These are phyloP conservation scores for Xylaria palmicola DNA, from an alignment of 495 filamentous ascomycete species.

Conservation along the genomic window DNA sequence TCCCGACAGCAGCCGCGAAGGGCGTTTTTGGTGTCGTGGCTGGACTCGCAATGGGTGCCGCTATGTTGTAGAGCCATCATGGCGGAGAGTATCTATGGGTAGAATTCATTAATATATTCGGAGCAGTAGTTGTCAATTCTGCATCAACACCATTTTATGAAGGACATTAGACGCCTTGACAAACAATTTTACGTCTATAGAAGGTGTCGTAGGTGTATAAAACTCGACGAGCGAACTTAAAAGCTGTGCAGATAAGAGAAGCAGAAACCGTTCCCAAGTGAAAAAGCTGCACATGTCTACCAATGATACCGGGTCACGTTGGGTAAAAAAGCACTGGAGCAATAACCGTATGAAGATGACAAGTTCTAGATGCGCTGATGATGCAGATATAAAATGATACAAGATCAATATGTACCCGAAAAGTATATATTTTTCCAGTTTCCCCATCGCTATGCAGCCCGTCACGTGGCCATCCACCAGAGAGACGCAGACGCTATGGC, in stretches of 20 bases:
- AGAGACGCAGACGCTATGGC: slow-evolving; percentile 26
- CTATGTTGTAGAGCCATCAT: slow-evolving; percentile 18
- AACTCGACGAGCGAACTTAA: neutral
- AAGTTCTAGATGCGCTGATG: neutral
- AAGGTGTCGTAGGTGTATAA: too few species aligned
- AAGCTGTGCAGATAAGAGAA: too few species aligned
- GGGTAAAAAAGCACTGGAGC: too few species aligned
- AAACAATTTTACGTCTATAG: neutral
- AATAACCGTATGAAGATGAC: too few species aligned
- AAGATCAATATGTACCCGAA: neutral
- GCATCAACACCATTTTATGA: too few species aligned
- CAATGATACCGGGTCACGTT: too few species aligned
- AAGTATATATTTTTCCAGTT: neutral
- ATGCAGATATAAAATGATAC: neutral
- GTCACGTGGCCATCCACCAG: slow-evolving; percentile 31
- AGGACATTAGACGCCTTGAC: neutral
- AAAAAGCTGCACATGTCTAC: too few species aligned
- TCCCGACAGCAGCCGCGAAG: slow-evolving; percentile 21
- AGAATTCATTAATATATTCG: neutral
- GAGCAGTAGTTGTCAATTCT: too few species aligned
- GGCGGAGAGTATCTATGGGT: neutral
- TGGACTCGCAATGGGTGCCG: slow-evolving; percentile 24
- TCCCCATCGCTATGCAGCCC: neutral
- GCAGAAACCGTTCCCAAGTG: too few species aligned
- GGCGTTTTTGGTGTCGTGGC: slow-evolving; percentile 22